phyloP scores from a whole-genome alignment of 495 filamentous ascomycete genomes.

The Aspergillus olivimuriae region DNA sequence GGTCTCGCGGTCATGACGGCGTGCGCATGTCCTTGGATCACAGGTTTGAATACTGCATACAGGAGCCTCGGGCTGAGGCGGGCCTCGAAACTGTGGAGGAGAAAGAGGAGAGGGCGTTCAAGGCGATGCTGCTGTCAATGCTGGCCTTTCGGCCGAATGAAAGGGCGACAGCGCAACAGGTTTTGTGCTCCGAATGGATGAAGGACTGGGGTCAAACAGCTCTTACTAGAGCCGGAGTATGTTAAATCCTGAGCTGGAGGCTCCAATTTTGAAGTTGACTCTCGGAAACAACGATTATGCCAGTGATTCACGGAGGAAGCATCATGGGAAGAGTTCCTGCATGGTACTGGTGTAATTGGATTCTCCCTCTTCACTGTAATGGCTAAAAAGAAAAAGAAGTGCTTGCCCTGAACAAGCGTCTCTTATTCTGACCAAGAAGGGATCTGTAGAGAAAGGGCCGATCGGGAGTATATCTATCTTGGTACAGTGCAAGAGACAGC shows the following conservation, averaged over 20 bases:
- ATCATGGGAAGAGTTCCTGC: too few relatives aligned
- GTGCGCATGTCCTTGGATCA: slow-evolving; percentile 7
- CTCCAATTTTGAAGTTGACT: too few relatives aligned
- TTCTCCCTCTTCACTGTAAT: too few relatives aligned
- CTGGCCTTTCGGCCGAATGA: slow-evolving; percentile 9
- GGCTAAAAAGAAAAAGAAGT: too few relatives aligned
- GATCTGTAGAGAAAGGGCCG: too few relatives aligned
- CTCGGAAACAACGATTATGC: too few relatives aligned
- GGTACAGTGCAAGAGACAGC: too few relatives aligned
- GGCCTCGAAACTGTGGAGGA: slow-evolving; percentile 12
- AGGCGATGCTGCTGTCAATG: slow-evolving; percentile 18
- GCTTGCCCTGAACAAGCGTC: too few relatives aligned
- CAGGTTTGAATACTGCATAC: slow-evolving; percentile 14
- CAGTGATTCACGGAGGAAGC: too few relatives aligned
- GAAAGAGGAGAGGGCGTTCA: slow-evolving; percentile 14
- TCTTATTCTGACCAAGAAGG: too few relatives aligned
- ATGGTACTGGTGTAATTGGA: too few relatives aligned
- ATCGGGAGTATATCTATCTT: too few relatives aligned
- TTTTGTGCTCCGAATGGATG: slow-evolving; percentile 10
- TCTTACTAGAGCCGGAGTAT: slow-evolving; percentile 7
- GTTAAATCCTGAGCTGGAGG: not conserved
- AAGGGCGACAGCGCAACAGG: slow-evolving; percentile 10
- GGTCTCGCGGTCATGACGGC: slow-evolving; percentile 8
- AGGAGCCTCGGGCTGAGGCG: slow-evolving; percentile 15
- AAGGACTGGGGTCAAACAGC: slow-evolving; percentile 10